phyloP scores from a whole-genome alignment of 2,329 filamentous ascomycete species.

The Neophaeococcomyces aloes region DNA sequence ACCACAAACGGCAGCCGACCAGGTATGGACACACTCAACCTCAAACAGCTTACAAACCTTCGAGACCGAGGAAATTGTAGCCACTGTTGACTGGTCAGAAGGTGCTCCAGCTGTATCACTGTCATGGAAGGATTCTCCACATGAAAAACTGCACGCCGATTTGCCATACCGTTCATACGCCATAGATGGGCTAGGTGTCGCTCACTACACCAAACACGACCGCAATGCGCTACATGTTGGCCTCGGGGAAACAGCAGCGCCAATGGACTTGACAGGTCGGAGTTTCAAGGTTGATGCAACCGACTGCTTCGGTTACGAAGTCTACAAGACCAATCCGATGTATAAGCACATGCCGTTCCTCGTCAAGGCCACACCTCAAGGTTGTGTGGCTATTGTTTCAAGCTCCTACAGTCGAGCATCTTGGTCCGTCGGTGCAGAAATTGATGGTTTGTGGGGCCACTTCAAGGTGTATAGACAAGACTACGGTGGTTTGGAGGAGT shows the following conservation, averaged over 20 bases:
- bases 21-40: slow-evolving; percentile 24
- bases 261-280: slow-evolving; percentile 60
- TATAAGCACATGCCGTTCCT: slow-evolving; percentile 68
- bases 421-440: slow-evolving; percentile 59
- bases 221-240: slow-evolving; percentile 56
- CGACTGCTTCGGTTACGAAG: slow-evolving; percentile 64
- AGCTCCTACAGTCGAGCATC: slow-evolving; percentile 54
- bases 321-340: slow-evolving; percentile 58
- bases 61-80: slow-evolving; percentile 39
- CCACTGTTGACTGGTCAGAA: slow-evolving; percentile 48
- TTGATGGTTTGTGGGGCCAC: slow-evolving; percentile 65
- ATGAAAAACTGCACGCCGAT: slow-evolving; percentile 47
- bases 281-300: slow-evolving; percentile 58
- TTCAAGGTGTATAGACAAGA: slow-evolving; percentile 67
- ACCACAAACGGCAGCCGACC: slow-evolving; percentile 31
- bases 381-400: slow-evolving; percentile 58
- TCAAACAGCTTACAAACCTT: slow-evolving; percentile 34
- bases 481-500: slow-evolving; percentile 61
- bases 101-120: slow-evolving; percentile 48
- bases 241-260: slow-evolving; percentile 60
- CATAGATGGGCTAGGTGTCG: slow-evolving; percentile 50
- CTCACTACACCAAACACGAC: slow-evolving; percentile 56
- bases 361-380: slow-evolving; percentile 55
- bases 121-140: slow-evolving; percentile 27
- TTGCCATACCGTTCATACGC: slow-evolving; percentile 56